A percentile compares a stretch with the other conserved stretches of the same genome.
Evolutionary conservation across 208 protist species (phyloP).

Genomic region (Sergeia podlipaevii): DNA sequence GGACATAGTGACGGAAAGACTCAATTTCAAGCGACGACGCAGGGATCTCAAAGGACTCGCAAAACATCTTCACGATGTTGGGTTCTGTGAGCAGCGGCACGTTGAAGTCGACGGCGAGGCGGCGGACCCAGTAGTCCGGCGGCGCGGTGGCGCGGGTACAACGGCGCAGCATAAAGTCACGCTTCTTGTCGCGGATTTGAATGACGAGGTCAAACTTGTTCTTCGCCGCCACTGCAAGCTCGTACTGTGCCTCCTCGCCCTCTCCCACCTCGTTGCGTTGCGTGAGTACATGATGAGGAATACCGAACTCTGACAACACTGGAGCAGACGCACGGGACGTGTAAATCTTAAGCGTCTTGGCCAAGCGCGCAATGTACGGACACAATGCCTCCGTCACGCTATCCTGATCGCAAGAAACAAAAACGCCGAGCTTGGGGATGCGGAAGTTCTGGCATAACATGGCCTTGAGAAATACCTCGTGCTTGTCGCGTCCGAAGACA

Average conservation of each 20-base stretch:
- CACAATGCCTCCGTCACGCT: conserved; percentile 37
- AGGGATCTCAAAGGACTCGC: conserved; percentile 52
- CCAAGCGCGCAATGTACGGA: conserved; percentile 51
- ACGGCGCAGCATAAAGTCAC: conserved; percentile 78
- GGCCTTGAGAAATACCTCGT: conserved; percentile 91
- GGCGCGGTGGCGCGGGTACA: conserved; percentile 59
- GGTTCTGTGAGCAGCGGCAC: conserved; percentile 85
- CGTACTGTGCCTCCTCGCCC: conserved; percentile 24
- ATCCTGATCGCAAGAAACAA: conserved; percentile 79
- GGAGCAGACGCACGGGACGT: conserved; percentile 67
- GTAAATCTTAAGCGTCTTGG: conserved; percentile 48
- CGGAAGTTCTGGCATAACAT: conserved; percentile 83
- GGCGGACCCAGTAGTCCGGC: conserved; percentile 85
- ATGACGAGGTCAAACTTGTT: conserved; percentile 87
- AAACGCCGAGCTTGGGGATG: conserved; percentile 76
- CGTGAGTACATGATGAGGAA: conserved; percentile 58
- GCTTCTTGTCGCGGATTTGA: conserved; percentile 82
- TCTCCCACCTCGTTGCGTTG: conserved; percentile 28
- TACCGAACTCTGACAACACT: conserved; percentile 78
- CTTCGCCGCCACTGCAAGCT: conserved; percentile 51
- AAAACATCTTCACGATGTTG: conserved; percentile 78
- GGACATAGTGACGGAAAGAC: conserved; percentile 84
- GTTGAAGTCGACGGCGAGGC: conserved; percentile 90
- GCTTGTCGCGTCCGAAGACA: conserved; percentile 89
- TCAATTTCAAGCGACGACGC: conserved; percentile 60